Evolutionary conservation across 768 basidiomycete genomes (phyloP), one percentile per base, ranked within the genome.

Genomic region (Tulasnella sp.): DNA sequence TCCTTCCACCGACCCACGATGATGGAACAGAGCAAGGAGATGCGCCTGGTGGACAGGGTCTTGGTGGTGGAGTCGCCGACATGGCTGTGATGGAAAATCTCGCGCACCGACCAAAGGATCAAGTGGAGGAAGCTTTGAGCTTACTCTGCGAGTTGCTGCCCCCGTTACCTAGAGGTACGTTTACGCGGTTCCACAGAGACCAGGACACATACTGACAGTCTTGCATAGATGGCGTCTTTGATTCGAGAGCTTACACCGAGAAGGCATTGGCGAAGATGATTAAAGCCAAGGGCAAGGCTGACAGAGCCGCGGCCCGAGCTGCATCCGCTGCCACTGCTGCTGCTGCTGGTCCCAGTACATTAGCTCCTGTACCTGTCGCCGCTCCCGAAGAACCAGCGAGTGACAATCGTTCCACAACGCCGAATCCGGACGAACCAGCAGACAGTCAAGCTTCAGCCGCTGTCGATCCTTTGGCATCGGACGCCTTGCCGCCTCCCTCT

Each of bases 21-120:
- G 85, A 84, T 40, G 74, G 52, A 34, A 58, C 34, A 16, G 82
- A 92, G 80, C 91, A 93, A 84, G 92, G 92, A 6, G 88, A 88
- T 81, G 88, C 89, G 0, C 85, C 82, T 9, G 88, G 87, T 38
- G 92, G 93, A 0, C 94, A 96, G 85, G 94, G 94, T 16, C 86
- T 96, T 1, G 94, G 94, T 39, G 95, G 94, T 71, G 94, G 95
- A 39, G 86, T 97, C 5, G 96, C 95, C 24, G 97, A 98, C 84
- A 96, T 99, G 95, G 93, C 95, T 9, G 95, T 99, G 38, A 95
- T 98, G 92, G 95, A 99, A 86, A 99, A 97, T 84, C 87, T 99
- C 71, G 96, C 96, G 0, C 96, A 98, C 85, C 89, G 96, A 39
- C 94, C 98, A 5, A 99, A 99, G 86, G 98, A 99, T 80, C 97